These are phyloP conservation scores for Oxalis stricta DNA, from an alignment of 441 rosid species.

Conservation along the genomic window DNA sequence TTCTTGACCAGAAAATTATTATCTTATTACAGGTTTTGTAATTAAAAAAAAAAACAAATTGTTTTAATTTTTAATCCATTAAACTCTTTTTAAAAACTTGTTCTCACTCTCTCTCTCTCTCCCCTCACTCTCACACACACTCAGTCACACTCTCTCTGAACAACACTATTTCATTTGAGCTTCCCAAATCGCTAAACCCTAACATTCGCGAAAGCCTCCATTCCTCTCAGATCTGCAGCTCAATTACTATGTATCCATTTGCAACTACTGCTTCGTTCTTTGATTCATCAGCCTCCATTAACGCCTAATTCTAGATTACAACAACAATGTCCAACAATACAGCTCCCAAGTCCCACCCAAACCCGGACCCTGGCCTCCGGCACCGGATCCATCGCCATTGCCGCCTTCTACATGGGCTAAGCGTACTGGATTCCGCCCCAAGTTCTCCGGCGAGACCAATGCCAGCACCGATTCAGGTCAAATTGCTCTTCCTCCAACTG, in stretches of 20 bases:
- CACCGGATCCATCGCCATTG: conserved; percentile 54
- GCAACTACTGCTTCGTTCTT: too few relatives aligned
- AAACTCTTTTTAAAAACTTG: conserved; percentile 1
- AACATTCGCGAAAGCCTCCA: not conserved
- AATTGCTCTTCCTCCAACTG: conserved; percentile 33
- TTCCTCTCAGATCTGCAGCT: too few relatives aligned
- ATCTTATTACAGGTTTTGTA: too few relatives aligned
- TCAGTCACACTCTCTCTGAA: conserved; percentile 3
- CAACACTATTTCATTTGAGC: too few relatives aligned
- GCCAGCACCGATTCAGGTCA: conserved; percentile 72
- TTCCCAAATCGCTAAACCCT: conserved; percentile 12
- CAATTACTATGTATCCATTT: too few relatives aligned
- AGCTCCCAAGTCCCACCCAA: conserved; percentile 62
- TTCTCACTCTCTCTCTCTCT: not conserved
- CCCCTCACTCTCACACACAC: conserved; percentile 1
- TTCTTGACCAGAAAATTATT: too few relatives aligned
- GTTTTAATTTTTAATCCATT: conserved; percentile 5
- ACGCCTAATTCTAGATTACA: not conserved
- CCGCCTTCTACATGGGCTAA: conserved; percentile 95
- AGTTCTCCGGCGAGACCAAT: conserved; percentile 87
- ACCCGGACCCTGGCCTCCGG: conserved; percentile 61
- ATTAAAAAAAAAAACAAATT: conserved; percentile 1
- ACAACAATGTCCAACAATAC: conserved; percentile 43
- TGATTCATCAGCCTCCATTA: too few relatives aligned
- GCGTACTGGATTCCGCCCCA: conserved; percentile 83